Percentiles rank a stretch among this genome's conserved stretches.
phyloP scores from a whole-genome alignment of 768 basidiomycete genomes.

The Phylloporus sp. region DNA sequence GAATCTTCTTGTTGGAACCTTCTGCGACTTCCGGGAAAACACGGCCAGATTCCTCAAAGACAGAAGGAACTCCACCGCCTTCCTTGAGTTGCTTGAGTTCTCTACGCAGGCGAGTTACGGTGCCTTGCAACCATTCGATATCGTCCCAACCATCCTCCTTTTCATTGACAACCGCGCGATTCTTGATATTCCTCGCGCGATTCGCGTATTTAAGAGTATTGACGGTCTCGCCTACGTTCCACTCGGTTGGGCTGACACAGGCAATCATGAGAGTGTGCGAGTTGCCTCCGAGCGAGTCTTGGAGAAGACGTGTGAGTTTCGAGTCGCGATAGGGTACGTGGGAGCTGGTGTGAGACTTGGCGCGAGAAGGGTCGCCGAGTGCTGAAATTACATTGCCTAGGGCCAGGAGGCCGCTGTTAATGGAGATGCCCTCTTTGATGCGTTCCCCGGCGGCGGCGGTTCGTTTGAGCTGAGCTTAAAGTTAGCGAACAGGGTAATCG shows the following conservation, averaged over 20 bases:
- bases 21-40: conserved; percentile 40
- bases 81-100: conserved; percentile 82
- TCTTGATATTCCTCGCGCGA: conserved; percentile 96
- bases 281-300: conserved; percentile 95
- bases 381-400: conserved; percentile 99
- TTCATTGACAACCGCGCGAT: conserved; percentile 86
- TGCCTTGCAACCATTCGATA: conserved; percentile 90
- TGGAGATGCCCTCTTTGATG: conserved; percentile 98
- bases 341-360: conserved; percentile 76
- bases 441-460: conserved; percentile 95
- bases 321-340: conserved; percentile 98
- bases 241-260: conserved; percentile 94
- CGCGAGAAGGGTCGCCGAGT: conserved; percentile 87
- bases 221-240: conserved; percentile 90
- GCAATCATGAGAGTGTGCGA: conserved; percentile 99
- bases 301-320: conserved; percentile 76
- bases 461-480: conserved; percentile 70
- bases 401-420: conserved; percentile 94
- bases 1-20: conserved; percentile 68
- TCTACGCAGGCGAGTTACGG: conserved; percentile 78
- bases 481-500: conserved; percentile 13
- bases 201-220: conserved; percentile 97
- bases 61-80: conserved; percentile 38
- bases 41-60: conserved; percentile 29
- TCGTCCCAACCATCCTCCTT: conserved; percentile 99